Percentiles rank a stretch among this genome's conserved stretches.
Evolutionary conservation across 176 grass and related monocot species (phyloP).

Genomic region (Sorghum bicolor): Sorghum_bicolor_NCBIv3 NC_012877.2:3962001-3962500

Average conservation of each 20-base stretch:
- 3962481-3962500: not conserved
- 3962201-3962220: not conserved
- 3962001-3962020: conserved; percentile 33
- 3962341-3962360: not conserved
- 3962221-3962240: conserved; percentile 34
- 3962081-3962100: not conserved
- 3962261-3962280: not conserved
- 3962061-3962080: conserved; percentile 32
- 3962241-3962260: not conserved
- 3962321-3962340: conserved; percentile 2
- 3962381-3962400: conserved; percentile 6
- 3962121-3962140: not conserved
- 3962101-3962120: conserved; percentile 1
- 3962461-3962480: not conserved
- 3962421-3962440: not conserved
- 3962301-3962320: not conserved
- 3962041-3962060: conserved; percentile 35
- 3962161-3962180: not conserved
- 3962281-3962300: conserved; percentile 36
- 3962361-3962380: conserved; percentile 10
- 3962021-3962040: conserved; percentile 21
- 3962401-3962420: not conserved
- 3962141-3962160: conserved; percentile 26
- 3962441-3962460: not conserved
- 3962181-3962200: conserved; percentile 14